Base-by-base conservation (phyloP, 257 asterid genomes). In the Solanum paucissectum region DNA sequence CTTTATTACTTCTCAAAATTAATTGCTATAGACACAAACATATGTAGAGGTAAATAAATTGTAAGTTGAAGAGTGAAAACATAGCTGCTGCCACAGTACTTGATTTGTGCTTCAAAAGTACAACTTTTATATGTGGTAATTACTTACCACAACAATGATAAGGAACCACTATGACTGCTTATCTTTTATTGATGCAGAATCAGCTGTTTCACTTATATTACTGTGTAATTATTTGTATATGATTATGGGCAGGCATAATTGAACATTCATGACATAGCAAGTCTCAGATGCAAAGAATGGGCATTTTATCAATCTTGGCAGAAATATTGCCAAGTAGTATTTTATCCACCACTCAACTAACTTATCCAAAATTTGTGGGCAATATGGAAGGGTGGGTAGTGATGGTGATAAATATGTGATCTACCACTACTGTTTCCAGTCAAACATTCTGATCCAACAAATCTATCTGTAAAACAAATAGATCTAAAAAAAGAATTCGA, bases 371-470 rank as follows among this genome's bases (percentile, higher is more conserved):
- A 9, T 62, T 10, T 62, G 69, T 62, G 34, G 72, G 34, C 72
- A n/a, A 52, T 64, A 64, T 69, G 10, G 37, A 29, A 69, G 42
- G 44, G 0, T n/a, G 72, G 34, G 16, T 64, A 14, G 37, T 13
- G n/a, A 34, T 72, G 25, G 79, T 33, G 13, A 72, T 8, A 38
- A 76, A 40, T 38, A 2, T n/a, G 58, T 38, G 83, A 76, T n/a
- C 36, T n/a, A 37, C 58, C 9, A 11, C 18, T 76, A 21, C n/a
- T 75, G 12, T 23, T n/a, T 38, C 12, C 23, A 12, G 58, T 76
- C 83, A 40, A 76, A 75, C 34, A 37, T 75, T 75, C 90, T 25
- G 7, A 83, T 90, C 89, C 89, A 46, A 60, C 60, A 71, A 85
- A 62, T 23, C 69, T 25, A 82, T 64, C 75, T 52, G 89, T 86